Evolutionary conservation across 2,329 filamentous ascomycete species (phyloP).

Genomic region (Monilinia fructicola): DNA sequence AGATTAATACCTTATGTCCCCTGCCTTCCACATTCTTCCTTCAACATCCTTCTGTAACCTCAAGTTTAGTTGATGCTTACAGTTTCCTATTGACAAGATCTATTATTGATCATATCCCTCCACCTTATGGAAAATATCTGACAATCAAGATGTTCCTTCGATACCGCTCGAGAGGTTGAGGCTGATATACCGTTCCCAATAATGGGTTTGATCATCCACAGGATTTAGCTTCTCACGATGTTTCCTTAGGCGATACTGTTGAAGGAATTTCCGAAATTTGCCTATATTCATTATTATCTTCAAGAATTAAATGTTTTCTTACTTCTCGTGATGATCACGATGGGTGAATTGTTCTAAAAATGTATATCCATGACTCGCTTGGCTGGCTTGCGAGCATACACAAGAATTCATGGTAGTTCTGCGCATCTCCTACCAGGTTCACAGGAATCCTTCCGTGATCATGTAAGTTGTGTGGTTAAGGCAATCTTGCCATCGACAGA

Average conservation of each 20-base stretch:
- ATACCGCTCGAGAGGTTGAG: slow-evolving; percentile 5
- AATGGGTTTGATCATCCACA: slow-evolving; percentile 18
- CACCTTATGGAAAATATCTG: background rate
- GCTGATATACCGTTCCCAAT: slow-evolving; percentile 8
- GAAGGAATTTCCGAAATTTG: slow-evolving; percentile 16
- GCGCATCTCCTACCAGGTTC: slow-evolving; percentile 2
- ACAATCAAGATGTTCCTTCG: slow-evolving; percentile 1
- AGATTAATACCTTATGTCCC: slow-evolving; percentile 3
- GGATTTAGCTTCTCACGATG: slow-evolving; percentile 10
- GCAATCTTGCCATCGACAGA: background rate
- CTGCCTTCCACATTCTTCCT: slow-evolving; percentile 14
- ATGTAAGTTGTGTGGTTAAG: slow-evolving; percentile 6
- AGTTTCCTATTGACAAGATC: background rate
- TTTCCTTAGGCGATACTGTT: background rate
- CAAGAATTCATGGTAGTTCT: slow-evolving; percentile 1
- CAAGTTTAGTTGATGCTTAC: slow-evolving; percentile 1
- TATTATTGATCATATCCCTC: slow-evolving; percentile 6
- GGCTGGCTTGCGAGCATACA: background rate
- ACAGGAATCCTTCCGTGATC: slow-evolving; percentile 17
- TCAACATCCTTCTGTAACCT: slow-evolving; percentile 22
- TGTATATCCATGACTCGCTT: background rate
- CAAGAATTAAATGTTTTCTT: background rate
- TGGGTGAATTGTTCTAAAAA: slow-evolving; percentile 8
- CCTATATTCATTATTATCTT: slow-evolving; percentile 7
- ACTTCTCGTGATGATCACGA: background rate